phyloP scores from a whole-genome alignment of 257 asterid species.

The Anisodus tanguticus region DNA sequence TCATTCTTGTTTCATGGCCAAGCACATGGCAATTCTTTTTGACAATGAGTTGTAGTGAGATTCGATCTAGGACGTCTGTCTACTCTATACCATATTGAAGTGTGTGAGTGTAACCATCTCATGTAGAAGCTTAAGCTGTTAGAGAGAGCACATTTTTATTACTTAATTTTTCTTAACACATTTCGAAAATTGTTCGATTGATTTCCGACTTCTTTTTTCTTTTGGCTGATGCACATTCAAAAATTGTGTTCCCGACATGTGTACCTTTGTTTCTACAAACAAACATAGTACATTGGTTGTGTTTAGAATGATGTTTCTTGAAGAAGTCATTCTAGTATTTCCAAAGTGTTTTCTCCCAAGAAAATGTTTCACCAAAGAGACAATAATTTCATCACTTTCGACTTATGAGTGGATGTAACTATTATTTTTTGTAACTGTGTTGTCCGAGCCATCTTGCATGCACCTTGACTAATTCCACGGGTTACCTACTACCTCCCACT shows the following conservation, averaged over 20 bases:
- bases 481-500: not conserved
- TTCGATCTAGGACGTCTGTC: too few relatives aligned
- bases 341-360: not conserved
- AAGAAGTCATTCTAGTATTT: slow-evolving; percentile 1
- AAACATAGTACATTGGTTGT: not conserved
- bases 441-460: not conserved
- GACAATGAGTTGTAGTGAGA: too few relatives aligned
- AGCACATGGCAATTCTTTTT: too few relatives aligned
- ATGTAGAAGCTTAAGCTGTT: too few relatives aligned
- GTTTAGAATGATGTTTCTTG: not conserved
- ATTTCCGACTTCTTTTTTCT: not conserved
- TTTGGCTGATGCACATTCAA: not conserved
- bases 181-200: too few relatives aligned
- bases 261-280: not conserved
- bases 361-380: not conserved
- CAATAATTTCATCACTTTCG: not conserved
- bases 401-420: not conserved
- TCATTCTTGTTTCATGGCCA: too few relatives aligned
- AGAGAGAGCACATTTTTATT: too few relatives aligned
- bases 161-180: too few relatives aligned
- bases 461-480: not conserved
- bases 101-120: too few relatives aligned
- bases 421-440: not conserved
- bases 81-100: too few relatives aligned
- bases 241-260: not conserved